Evolutionary conservation across 768 basidiomycete species (phyloP).

Genomic region (Lactarius hengduanensis): DNA sequence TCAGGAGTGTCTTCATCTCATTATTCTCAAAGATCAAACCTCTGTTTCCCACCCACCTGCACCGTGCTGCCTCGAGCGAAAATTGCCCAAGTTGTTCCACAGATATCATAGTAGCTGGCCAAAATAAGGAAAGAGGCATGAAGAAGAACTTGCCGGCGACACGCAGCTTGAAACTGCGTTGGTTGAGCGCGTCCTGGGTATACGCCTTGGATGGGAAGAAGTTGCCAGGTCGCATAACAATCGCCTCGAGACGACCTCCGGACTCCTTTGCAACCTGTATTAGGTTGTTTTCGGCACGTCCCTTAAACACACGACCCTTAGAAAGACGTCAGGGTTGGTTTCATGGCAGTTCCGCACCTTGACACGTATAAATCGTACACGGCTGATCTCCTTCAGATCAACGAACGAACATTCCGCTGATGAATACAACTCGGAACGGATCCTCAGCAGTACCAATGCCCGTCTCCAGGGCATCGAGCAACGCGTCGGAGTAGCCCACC

Average conservation of each 20-base stretch:
- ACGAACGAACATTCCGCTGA: conserved; percentile 34
- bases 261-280: conserved; percentile 11
- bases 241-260: conserved; percentile 10
- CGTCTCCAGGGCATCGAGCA: conserved; percentile 15
- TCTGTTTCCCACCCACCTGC: conserved; percentile 20
- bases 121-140: conserved; percentile 10
- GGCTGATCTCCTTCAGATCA: conserved; percentile 31
- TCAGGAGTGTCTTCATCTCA: conserved; percentile 23
- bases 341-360: conserved; percentile 28
- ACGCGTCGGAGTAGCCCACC: conserved; percentile 29
- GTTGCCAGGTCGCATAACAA: conserved; percentile 25
- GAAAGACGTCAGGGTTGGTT: background rate
- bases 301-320: conserved; percentile 4
- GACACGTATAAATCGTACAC: conserved; percentile 29
- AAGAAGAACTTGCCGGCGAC: conserved; percentile 13
- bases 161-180: conserved; percentile 15
- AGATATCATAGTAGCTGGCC: conserved; percentile 7
- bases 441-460: conserved; percentile 24
- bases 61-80: conserved; percentile 21
- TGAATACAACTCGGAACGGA: conserved; percentile 34
- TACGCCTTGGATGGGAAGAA: conserved; percentile 26
- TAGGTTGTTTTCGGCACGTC: conserved; percentile 27
- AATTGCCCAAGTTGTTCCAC: conserved; percentile 20
- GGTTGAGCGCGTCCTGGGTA: conserved; percentile 16
- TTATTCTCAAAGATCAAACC: conserved; percentile 21